Base-by-base conservation (phyloP, 192 early-diverging fungal genomes). In the Mortierella antarctica region DNA sequence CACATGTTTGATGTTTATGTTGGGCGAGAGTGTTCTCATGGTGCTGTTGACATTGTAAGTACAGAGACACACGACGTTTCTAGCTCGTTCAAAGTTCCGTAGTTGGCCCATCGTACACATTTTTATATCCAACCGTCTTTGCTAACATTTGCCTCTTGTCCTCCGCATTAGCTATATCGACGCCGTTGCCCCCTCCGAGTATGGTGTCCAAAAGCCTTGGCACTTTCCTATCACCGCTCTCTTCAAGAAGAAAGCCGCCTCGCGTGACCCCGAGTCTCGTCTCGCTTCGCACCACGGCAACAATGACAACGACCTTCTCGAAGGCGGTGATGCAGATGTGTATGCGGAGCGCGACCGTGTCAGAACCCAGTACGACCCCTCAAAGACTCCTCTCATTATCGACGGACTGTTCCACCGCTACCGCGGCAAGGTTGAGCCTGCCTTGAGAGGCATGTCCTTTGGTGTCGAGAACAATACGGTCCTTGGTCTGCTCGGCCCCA, bases 401-500 rank as follows among this genome's bases (percentile, higher is more conserved):
- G 48, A 71, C 17, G 65, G 67, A 52, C 64, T 79, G 6, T 79
- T 50, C 55, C 76, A 79, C n/a, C 69, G 76, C 18, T 73, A 82
- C 60, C 66, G 49, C 17, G 70, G 70, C 45, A 72, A 82, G 31
- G 63, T 69, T 15, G 79, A 82, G 40, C 71, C 79, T 20, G 79
- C 71, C 14, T 63, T 74, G 11, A 41, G 40, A 4, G 79, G 71
- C 46, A 65, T 82, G 66, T 69, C 79, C 13, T 86, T 92, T 82
- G 89, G 86, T 50, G 87, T 91, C 15, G 87, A 92, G 76, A 62
- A 81, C 49, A 84, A 83, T 39, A 80, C 83, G 5, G 82, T 90
- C 13, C 90, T 92, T 79, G 91, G 91, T 11, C 77, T 93, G 44
- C 71, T 93, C 14, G 89, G 90, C 15, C 88, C 90, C 50, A 92